Evolutionary conservation across 2,329 filamentous ascomycete genomes (phyloP), one percentile per base, ranked within the genome.

Genomic region (Leptographium flavum): DNA sequence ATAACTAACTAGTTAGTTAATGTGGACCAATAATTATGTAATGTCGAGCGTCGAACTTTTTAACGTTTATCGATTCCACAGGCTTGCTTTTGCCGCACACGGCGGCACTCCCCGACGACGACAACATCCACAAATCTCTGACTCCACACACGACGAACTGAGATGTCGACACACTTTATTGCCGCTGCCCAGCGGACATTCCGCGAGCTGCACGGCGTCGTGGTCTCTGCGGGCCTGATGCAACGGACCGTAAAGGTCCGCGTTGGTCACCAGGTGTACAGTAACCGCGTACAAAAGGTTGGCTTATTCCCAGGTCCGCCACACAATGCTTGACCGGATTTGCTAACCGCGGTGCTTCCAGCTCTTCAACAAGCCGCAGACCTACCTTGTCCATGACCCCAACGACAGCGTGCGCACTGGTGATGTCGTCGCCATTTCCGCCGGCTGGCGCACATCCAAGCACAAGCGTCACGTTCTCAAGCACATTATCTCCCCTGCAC

Each of bases 181-280:
- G 50, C 53, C 14, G 64, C 64, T 30, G 63, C 66, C 46, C 63
- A 63, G 45, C 62, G 60, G 45, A 66, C 67, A 42, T 68, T 65
- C 43, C 68, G 69, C 48, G 69, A 76, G 56, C 58, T 77, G 47
- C 69, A 71, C 49, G 83, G 82, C 50, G 76, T 90, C 35, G 85
- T 90, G 22, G 75, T 88, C 42, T 86, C 83, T 36, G 78, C 83
- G 7, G 85, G 84, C 19, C 71, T 80, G 48, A 87, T 87, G 81
- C 65, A 77, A 48, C 84, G 81, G 63, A 87, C 83, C 3, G 82
- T 87, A 47, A 87, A 84, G 63, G 84, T 88, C 50, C 75, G 79
- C 52, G 71, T 88, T 14, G 79, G 81, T 43, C 74, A 71, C 14
- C 75, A 79, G 58, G 73, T 76, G 58, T 90, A 81, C 80, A 83